Percentiles rank a stretch among this genome's conserved stretches.
Evolutionary conservation across 78 protist species (phyloP).

Genomic region (Salpingoeca rosetta): DNA sequence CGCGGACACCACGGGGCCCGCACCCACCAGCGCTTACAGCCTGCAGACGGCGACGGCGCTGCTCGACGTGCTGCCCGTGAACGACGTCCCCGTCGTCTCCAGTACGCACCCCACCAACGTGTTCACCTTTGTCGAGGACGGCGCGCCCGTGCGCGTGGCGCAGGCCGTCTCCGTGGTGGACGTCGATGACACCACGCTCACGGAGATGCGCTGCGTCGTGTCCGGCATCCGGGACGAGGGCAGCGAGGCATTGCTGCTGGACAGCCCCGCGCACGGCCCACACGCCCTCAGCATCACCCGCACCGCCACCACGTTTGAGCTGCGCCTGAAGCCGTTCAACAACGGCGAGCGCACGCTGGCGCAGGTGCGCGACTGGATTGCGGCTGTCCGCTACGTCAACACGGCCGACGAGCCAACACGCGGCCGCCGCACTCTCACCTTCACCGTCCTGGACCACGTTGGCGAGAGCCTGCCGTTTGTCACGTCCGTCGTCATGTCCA

Average conservation of each 20-base stretch:
- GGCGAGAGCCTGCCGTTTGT: neutral
- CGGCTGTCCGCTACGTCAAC: neutral
- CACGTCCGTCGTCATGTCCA: neutral
- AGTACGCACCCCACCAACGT: too few relatives aligned
- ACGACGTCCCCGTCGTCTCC: constrained; percentile 1
- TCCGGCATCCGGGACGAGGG: neutral
- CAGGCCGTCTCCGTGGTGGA: too few relatives aligned
- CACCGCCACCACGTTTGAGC: neutral
- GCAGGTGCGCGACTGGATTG: too few relatives aligned
- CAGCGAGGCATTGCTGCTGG: neutral
- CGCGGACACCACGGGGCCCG: neutral
- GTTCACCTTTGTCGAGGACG: too few relatives aligned
- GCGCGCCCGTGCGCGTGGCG: too few relatives aligned
- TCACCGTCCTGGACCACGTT: neutral
- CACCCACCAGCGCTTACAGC: neutral
- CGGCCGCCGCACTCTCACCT: neutral
- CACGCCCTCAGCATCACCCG: neutral
- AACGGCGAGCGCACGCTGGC: too few relatives aligned
- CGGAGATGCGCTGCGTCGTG: neutral
- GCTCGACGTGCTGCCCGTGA: neutral
- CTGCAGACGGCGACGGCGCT: too few relatives aligned
- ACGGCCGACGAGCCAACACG: neutral
- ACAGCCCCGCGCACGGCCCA: neutral
- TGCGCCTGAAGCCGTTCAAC: neutral
- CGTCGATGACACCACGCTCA: neutral